Percentiles rank a stretch among this genome's conserved stretches.
Evolutionary conservation across 2,329 filamentous ascomycete species (phyloP).

Genomic region (Alternaria conjuncta): DNA sequence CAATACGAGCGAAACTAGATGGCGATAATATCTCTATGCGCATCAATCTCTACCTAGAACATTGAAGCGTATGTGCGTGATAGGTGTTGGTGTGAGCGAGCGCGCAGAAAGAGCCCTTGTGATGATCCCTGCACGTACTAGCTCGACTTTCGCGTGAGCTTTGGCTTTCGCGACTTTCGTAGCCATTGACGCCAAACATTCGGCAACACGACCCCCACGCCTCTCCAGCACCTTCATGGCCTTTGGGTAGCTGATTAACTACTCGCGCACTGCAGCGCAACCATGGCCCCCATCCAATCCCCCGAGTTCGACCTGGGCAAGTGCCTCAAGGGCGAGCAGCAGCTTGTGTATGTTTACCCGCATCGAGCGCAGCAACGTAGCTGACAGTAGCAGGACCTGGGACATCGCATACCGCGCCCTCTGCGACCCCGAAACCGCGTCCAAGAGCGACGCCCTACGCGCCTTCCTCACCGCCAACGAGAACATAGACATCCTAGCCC

Average conservation of each 20-base stretch:
- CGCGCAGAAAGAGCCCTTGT: constrained; percentile 9
- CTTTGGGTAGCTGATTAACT: constrained; percentile 35
- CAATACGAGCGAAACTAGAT: not conserved
- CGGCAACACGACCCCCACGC: constrained; percentile 21
- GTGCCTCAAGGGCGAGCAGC: constrained; percentile 80
- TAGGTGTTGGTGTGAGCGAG: too few relatives aligned
- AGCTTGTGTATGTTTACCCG: constrained; percentile 72
- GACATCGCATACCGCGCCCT: constrained; percentile 62
- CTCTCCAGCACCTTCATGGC: constrained; percentile 36
- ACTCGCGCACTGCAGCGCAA: constrained; percentile 45
- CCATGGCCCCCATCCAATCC: constrained; percentile 43
- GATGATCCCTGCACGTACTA: constrained; percentile 18
- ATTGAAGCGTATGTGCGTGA: not conserved
- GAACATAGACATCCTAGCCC: constrained; percentile 71
- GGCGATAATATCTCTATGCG: not conserved
- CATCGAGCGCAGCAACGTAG: not conserved
- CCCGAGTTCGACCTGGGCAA: constrained; percentile 77
- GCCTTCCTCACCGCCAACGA: constrained; percentile 75
- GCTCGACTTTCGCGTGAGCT: constrained; percentile 24
- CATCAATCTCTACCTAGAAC: too few relatives aligned
- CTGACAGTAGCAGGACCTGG: constrained; percentile 65
- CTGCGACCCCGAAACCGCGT: constrained; percentile 55
- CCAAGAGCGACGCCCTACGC: constrained; percentile 55
- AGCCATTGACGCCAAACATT: constrained; percentile 33
- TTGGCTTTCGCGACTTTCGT: constrained; percentile 21